These are phyloP conservation scores for Clavispora santaluciae DNA, from an alignment of 805 yeast genomes.

Conservation along the genomic window DNA sequence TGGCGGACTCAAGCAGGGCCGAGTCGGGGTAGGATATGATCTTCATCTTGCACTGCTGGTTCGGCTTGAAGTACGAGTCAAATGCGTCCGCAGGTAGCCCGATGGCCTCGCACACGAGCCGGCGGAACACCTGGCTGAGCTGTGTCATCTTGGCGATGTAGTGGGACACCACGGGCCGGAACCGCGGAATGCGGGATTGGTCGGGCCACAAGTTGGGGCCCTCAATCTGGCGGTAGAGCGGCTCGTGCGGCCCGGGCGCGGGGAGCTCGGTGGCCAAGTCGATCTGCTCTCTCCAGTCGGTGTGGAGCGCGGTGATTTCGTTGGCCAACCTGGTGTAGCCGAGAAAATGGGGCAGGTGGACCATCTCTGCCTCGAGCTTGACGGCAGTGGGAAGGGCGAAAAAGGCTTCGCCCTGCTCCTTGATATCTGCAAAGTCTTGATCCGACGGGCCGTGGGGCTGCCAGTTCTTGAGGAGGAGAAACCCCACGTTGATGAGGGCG, in stretches of 20 bases:
- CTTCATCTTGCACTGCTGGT: conserved; percentile 51
- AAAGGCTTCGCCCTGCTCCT: conserved; percentile 35
- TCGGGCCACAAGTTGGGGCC: conserved; percentile 59
- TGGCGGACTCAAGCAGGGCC: conserved; percentile 17
- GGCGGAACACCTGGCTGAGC: conserved; percentile 39
- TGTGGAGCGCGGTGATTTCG: conserved; percentile 48
- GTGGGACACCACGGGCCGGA: conserved; percentile 34
- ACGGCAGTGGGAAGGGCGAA: conserved; percentile 44
- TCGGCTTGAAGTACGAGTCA: conserved; percentile 46
- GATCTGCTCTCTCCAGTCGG: conserved; percentile 60
- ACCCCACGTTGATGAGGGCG: conserved; percentile 55
- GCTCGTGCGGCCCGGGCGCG: conserved; percentile 35
- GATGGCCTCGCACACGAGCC: conserved; percentile 52
- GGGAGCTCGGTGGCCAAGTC: conserved; percentile 53
- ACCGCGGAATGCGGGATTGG: conserved; percentile 35
- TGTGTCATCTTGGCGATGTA: conserved; percentile 44
- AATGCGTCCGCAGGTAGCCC: conserved; percentile 43
- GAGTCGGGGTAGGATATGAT: conserved; percentile 53
- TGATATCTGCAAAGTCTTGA: conserved; percentile 32
- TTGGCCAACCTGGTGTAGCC: conserved; percentile 56
- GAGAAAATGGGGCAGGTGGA: conserved; percentile 51
- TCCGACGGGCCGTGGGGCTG: conserved; percentile 37
- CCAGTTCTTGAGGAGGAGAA: conserved; percentile 42
- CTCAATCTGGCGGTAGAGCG: conserved; percentile 44
- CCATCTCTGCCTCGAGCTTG: conserved; percentile 48